Evolutionary conservation across 768 basidiomycete genomes (phyloP).

Genomic region (Fibroporia radiculosa): DNA sequence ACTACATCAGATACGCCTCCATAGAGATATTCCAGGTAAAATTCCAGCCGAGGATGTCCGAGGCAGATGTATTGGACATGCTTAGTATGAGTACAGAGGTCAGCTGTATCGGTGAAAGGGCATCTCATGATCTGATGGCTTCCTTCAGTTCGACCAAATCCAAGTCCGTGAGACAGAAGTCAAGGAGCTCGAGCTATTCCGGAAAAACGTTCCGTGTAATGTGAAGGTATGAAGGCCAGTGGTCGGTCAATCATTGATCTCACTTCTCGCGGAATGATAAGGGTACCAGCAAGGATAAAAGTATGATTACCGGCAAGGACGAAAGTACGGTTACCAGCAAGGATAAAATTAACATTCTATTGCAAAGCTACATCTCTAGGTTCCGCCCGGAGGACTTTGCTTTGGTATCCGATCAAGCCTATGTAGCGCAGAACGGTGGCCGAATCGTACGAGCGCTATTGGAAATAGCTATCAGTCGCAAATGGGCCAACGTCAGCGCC

Average conservation of each 20-base stretch:
- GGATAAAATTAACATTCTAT: slow-evolving; percentile 91
- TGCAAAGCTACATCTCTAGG: slow-evolving; percentile 85
- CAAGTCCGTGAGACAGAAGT: slow-evolving; percentile 88
- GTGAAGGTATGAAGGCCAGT: slow-evolving; percentile 52
- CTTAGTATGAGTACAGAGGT: slow-evolving; percentile 91
- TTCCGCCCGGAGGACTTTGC: slow-evolving; percentile 89
- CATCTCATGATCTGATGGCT: not conserved
- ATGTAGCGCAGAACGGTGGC: slow-evolving; percentile 90
- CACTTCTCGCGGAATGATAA: not conserved
- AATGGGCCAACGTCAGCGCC: slow-evolving; percentile 78
- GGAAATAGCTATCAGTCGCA: slow-evolving; percentile 88
- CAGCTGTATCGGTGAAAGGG: slow-evolving; percentile 8
- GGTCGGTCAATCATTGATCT: not conserved
- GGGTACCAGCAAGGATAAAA: not conserved
- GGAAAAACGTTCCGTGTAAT: slow-evolving; percentile 67
- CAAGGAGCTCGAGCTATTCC: slow-evolving; percentile 69
- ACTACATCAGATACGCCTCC: slow-evolving; percentile 83
- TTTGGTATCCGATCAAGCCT: slow-evolving; percentile 89
- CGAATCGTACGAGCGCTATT: slow-evolving; percentile 92
- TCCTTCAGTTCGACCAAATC: slow-evolving; percentile 80
- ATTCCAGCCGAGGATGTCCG: slow-evolving; percentile 79
- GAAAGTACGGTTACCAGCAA: slow-evolving; percentile 31
- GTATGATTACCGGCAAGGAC: slow-evolving; percentile 32
- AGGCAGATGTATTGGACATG: slow-evolving; percentile 85
- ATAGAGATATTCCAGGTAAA: slow-evolving; percentile 80